These are phyloP conservation scores for Verticillium alfalfae DNA, from an alignment of 2,329 filamentous ascomycete genomes.

Conservation along the genomic window DNA sequence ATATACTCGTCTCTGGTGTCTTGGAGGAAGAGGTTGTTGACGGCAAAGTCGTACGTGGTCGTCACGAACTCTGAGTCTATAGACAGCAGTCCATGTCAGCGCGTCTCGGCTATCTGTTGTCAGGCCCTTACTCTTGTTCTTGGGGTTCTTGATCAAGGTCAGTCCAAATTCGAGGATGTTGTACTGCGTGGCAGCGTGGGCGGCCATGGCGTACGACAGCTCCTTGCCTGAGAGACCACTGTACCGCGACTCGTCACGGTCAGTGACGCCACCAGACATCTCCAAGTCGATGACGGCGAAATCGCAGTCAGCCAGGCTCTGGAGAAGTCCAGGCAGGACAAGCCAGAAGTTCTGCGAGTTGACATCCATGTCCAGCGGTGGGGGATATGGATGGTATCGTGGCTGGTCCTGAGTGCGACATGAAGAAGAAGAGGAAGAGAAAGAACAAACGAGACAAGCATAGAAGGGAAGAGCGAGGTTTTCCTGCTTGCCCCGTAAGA, in stretches of 20 bases:
- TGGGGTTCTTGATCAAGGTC: slow-evolving; percentile 18
- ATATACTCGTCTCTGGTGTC: not conserved
- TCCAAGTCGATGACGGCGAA: slow-evolving; percentile 30
- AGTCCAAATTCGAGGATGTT: slow-evolving; percentile 29
- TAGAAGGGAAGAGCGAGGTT: too few species aligned
- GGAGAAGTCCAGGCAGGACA: slow-evolving; percentile 20
- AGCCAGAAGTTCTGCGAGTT: slow-evolving; percentile 12
- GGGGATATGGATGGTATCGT: not conserved
- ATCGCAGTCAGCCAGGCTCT: slow-evolving; percentile 18
- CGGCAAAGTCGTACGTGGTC: slow-evolving; percentile 20
- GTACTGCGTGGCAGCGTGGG: slow-evolving; percentile 20
- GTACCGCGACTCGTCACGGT: not conserved
- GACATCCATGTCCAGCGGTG: slow-evolving; percentile 10
- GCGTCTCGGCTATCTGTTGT: too few species aligned
- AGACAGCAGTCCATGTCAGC: not conserved
- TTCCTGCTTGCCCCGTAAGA: too few species aligned
- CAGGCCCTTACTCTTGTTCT: slow-evolving; percentile 1
- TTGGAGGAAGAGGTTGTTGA: slow-evolving; percentile 21
- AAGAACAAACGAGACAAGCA: not conserved
- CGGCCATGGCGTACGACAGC: slow-evolving; percentile 20
- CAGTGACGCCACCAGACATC: slow-evolving; percentile 26
- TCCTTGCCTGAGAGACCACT: not conserved
- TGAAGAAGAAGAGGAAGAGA: not conserved
- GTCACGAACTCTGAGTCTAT: not conserved
- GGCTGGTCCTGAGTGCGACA: not conserved